Evolutionary conservation across 768 basidiomycete genomes (phyloP).

Genomic region (Kwoniella sp.): DNA sequence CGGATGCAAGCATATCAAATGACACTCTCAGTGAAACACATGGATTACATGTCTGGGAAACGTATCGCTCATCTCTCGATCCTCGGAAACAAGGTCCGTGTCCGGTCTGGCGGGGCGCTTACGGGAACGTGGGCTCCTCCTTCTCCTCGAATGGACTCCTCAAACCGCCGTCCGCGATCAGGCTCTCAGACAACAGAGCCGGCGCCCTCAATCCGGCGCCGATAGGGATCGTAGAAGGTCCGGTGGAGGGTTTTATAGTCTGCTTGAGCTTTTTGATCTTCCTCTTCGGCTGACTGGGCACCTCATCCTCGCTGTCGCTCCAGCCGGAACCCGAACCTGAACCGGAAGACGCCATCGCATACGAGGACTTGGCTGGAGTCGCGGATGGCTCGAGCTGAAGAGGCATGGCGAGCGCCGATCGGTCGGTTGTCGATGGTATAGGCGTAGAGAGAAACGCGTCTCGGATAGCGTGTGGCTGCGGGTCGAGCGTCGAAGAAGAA

Average conservation of each 20-base stretch:
- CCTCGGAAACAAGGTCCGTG: neutral
- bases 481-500: conserved; percentile 15
- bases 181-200: neutral
- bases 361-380: neutral
- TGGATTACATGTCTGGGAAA: neutral
- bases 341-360: neutral
- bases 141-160: conserved; percentile 46
- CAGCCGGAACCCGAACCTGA: too few relatives aligned
- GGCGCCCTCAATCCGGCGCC: conserved; percentile 5
- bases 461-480: conserved; percentile 17
- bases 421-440: conserved; percentile 24
- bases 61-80: neutral
- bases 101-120: too few relatives aligned
- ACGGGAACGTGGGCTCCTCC: conserved; percentile 16
- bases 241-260: neutral
- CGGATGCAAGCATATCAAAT: neutral
- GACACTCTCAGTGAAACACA: neutral
- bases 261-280: conserved; percentile 23
- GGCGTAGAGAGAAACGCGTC: conserved; percentile 21
- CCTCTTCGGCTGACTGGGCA: neutral
- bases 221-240: neutral
- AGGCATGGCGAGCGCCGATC: conserved; percentile 21
- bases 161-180: conserved; percentile 11
- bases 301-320: conserved; percentile 38
- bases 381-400: conserved; percentile 9